These are phyloP conservation scores for Waltergamsia citrina DNA, from an alignment of 2,329 filamentous ascomycete genomes.

Conservation along the genomic window DNA sequence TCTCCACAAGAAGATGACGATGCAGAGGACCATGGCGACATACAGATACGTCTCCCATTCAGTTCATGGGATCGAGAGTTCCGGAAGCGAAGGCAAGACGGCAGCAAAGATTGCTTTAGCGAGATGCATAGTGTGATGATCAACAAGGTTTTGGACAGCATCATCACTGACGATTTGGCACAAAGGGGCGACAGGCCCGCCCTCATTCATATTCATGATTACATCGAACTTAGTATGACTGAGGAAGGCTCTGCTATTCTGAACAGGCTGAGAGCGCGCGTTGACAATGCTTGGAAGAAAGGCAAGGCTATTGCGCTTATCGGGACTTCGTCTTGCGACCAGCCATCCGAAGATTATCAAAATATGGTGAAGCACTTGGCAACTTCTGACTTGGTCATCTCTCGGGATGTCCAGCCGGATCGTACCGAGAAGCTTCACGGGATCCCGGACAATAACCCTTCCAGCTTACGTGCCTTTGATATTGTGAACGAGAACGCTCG, in stretches of 20 bases:
- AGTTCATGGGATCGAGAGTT: slow-evolving; percentile 31
- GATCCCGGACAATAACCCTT: neutral
- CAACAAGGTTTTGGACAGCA: slow-evolving; percentile 43
- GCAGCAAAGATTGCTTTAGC: slow-evolving; percentile 22
- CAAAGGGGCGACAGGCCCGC: slow-evolving; percentile 28
- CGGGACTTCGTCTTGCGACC: slow-evolving; percentile 60
- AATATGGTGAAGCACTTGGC: slow-evolving; percentile 27
- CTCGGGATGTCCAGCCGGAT: slow-evolving; percentile 22
- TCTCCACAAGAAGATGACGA: slow-evolving; percentile 23
- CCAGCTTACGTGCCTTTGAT: slow-evolving; percentile 23
- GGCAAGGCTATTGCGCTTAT: slow-evolving; percentile 69
- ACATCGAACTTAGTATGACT: slow-evolving; percentile 65
- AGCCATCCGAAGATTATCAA: slow-evolving; percentile 33
- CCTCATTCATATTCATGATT: slow-evolving; percentile 73
- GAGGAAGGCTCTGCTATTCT: slow-evolving; percentile 62
- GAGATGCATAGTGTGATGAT: slow-evolving; percentile 56
- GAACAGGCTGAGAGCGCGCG: slow-evolving; percentile 56
- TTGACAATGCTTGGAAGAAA: slow-evolving; percentile 61
- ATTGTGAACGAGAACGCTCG: slow-evolving; percentile 33
- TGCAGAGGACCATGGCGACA: slow-evolving; percentile 19
- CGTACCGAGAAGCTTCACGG: slow-evolving; percentile 9
- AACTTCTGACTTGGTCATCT: slow-evolving; percentile 28
- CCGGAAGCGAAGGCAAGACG: slow-evolving; percentile 27
- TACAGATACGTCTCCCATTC: slow-evolving; percentile 15
- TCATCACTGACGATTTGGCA: slow-evolving; percentile 30